Base-by-base conservation (phyloP, 768 basidiomycete species). In the Boletus speciosus region DNA sequence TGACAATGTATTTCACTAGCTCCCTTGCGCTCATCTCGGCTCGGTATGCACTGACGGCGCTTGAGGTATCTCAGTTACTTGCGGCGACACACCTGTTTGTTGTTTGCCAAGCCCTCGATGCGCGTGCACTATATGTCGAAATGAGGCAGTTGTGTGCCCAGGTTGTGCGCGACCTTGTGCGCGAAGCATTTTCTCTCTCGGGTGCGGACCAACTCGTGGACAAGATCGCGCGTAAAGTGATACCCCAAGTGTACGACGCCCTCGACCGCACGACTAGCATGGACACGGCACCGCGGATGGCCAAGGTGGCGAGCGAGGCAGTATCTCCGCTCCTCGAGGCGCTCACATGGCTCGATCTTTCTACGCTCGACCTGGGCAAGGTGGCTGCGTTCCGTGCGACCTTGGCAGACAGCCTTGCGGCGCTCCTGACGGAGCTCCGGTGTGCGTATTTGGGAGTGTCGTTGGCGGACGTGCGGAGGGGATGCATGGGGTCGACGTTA, bases 1-100 rank as follows among this genome's bases (percentile, higher is more conserved):
- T 52, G 36, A 57, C 34, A 19, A 31, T 37, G 1, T 5, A 21
- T 34, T 25, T n/a, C 34, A 29, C 31, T 32, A 90, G 88, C 69
- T 93, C 90, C 6, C 76, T 94, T 51, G 92, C 92, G 0, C 74
- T 94, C 58, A 84, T 93, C 50, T 92, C 90, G 16, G 90, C 83
- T 23, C 84, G 92, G 37, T 86, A 86, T 27, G 92, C 92, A 1
- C 74, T 91, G 61, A 81, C 81, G 61, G 82, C 92, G 14, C 77
- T 91, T 15, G 89, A 93, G 55, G 85, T 92, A 3, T 77, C 92
- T 47, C 82, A 88, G 3, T 77, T 90, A 59, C 72, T 93, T 54
- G 83, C 81, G 7, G 77, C 90, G 1, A 84, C 86, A 15, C 91
- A 91, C 63, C 75, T 94, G 41, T 90, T 90, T 68, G 73, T 85